phyloP scores from a whole-genome alignment of 2,329 filamentous ascomycete species.

The Aspergillus brunneoviolaceus region DNA sequence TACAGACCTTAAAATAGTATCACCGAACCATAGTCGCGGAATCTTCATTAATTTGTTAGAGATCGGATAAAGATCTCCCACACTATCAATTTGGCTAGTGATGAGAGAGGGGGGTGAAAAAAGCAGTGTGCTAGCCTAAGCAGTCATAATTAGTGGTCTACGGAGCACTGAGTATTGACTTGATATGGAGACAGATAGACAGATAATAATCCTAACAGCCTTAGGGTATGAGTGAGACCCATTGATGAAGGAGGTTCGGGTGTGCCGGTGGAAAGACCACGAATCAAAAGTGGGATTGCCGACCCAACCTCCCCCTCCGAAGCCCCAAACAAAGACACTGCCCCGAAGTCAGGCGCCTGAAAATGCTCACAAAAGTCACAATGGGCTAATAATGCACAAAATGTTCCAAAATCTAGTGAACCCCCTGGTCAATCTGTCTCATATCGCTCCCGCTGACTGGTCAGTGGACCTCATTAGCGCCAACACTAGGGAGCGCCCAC shows the following conservation, averaged over 20 bases:
- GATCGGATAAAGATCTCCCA: slow-evolving; percentile 3
- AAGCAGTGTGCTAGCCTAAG: neutral
- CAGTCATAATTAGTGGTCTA: too few relatives aligned
- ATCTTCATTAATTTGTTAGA: neutral
- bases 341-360: slow-evolving; percentile 11
- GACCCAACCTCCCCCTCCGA: neutral
- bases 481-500: slow-evolving; percentile 15
- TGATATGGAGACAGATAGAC: neutral
- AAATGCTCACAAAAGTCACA: slow-evolving; percentile 1
- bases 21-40: neutral
- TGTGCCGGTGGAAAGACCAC: neutral
- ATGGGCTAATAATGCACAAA: neutral
- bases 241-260: neutral
- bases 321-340: neutral
- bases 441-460: slow-evolving; percentile 13
- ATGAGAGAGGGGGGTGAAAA: neutral
- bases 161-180: too few relatives aligned
- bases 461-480: slow-evolving; percentile 7
- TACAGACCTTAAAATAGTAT: slow-evolving; percentile 14
- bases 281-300: neutral
- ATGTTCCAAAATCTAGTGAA: slow-evolving; percentile 1
- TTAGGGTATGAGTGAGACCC: neutral
- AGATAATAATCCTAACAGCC: neutral
- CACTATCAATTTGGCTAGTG: neutral
- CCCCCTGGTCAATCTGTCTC: slow-evolving; percentile 17